A percentile compares a stretch with the other conserved stretches of the same genome.
phyloP scores from a whole-genome alignment of 2,329 filamentous ascomycete species.

The Cladosporium sp. region DNA sequence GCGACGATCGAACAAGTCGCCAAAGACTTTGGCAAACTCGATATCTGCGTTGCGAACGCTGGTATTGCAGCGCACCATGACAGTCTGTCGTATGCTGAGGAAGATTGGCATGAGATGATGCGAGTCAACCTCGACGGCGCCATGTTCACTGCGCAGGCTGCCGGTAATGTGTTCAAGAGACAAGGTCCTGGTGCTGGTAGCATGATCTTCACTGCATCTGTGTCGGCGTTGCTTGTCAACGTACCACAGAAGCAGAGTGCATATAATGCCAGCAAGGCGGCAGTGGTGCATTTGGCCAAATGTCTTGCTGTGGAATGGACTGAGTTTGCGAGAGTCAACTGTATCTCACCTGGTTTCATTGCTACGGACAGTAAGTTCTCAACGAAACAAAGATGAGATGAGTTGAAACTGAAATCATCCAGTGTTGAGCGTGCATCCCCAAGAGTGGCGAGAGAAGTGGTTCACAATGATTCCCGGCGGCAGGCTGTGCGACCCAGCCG shows the following conservation, averaged over 20 bases:
- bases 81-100: conserved; percentile 16
- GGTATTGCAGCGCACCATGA: conserved; percentile 49
- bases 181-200: conserved; percentile 65
- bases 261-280: conserved; percentile 32
- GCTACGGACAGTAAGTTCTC: conserved; percentile 54
- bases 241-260: conserved; percentile 70
- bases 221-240: conserved; percentile 74
- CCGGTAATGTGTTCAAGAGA: conserved; percentile 81
- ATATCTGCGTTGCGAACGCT: conserved; percentile 75
- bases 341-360: conserved; percentile 73
- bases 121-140: conserved; percentile 89
- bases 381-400: not conserved
- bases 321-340: conserved; percentile 68
- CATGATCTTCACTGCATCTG: conserved; percentile 85
- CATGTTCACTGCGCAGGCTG: conserved; percentile 75
- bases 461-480: conserved; percentile 65
- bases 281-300: conserved; percentile 50
- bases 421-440: conserved; percentile 58
- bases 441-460: conserved; percentile 68
- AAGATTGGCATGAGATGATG: conserved; percentile 42
- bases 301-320: conserved; percentile 74
- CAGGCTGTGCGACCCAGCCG: conserved; percentile 65
- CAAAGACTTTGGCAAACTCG: conserved; percentile 68
- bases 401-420: not conserved
- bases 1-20: conserved; percentile 40